phyloP scores from a whole-genome alignment of 495 filamentous ascomycete genomes.

The Trichoderma asperelloides region DNA sequence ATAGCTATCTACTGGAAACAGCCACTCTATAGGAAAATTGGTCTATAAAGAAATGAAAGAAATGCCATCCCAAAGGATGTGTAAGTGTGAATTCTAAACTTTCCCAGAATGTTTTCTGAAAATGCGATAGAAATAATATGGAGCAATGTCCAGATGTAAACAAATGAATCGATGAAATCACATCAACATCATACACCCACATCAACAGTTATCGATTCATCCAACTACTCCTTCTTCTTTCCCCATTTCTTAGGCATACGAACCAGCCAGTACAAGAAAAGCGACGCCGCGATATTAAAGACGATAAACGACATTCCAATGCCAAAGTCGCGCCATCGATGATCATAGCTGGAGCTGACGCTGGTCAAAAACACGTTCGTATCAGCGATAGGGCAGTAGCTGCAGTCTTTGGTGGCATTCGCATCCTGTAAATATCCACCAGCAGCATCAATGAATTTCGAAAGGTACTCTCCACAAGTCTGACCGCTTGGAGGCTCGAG shows the following conservation, averaged over 20 bases:
- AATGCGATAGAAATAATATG: too few relatives aligned
- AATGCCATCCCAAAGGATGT: neutral
- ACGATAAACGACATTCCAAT: constrained; percentile 48
- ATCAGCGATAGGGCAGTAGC: constrained; percentile 42
- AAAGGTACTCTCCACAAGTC: constrained; percentile 44
- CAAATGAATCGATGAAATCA: neutral
- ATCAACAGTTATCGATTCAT: too few relatives aligned
- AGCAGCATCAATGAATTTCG: constrained; percentile 23
- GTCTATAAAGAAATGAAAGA: neutral
- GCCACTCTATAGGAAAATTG: neutral
- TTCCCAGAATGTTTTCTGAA: too few relatives aligned
- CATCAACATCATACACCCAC: too few relatives aligned
- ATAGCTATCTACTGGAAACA: too few relatives aligned
- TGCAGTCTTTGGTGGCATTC: constrained; percentile 39
- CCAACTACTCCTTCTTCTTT: constrained; percentile 7
- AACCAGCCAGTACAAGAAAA: constrained; percentile 58
- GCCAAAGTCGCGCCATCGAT: constrained; percentile 28
- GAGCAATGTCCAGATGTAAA: too few relatives aligned
- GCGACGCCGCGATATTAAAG: constrained; percentile 53
- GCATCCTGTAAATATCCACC: constrained; percentile 42
- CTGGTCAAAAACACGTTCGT: constrained; percentile 46
- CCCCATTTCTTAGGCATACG: constrained; percentile 49
- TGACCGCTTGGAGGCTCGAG: constrained; percentile 38
- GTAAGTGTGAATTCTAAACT: too few relatives aligned
- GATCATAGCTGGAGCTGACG: constrained; percentile 32